Conservation (phyloP, 2,329 filamentous ascomycete genomes). For the Talaromyces sp. region DNA sequence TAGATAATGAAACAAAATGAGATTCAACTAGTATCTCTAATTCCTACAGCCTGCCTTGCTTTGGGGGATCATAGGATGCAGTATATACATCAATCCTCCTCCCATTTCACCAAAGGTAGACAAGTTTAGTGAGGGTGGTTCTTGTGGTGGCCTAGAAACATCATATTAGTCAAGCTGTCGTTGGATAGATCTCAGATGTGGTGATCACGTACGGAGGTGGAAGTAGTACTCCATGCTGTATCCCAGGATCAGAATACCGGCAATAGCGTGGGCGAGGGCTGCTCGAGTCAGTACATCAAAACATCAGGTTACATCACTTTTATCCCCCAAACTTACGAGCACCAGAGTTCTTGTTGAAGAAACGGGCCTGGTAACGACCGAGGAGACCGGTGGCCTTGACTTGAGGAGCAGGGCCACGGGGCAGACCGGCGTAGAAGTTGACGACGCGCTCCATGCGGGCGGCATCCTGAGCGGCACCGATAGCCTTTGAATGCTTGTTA, state of each 20-base stretch:
- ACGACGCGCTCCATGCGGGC: constrained; percentile 97
- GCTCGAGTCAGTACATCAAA: constrained; percentile 20
- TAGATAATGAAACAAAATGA: constrained; percentile 25
- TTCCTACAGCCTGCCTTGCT: constrained; percentile 35
- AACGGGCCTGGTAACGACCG: constrained; percentile 79
- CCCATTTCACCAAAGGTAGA: constrained; percentile 20
- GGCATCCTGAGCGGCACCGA: constrained; percentile 93
- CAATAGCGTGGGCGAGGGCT: constrained; percentile 90
- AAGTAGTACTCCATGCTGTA: constrained; percentile 99
- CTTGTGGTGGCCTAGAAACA: constrained; percentile 89
- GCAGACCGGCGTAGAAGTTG: constrained; percentile 98
- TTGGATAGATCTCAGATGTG: background rate
- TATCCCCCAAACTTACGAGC: constrained; percentile 69
- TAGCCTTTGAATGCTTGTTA: constrained; percentile 66
- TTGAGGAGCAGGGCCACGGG: constrained; percentile 86
- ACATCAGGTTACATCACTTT: background rate
- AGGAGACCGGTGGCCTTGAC: constrained; percentile 79
- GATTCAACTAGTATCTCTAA: constrained; percentile 23
- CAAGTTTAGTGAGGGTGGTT: constrained; percentile 91
- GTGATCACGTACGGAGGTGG: constrained; percentile 81
- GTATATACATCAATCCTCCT: constrained; percentile 46
- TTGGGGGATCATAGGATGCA: constrained; percentile 32
- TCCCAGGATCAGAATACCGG: constrained; percentile 74
- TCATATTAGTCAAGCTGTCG: constrained; percentile 11
- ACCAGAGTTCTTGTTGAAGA: constrained; percentile 90